A percentile compares a stretch with the other conserved stretches of the same genome.
Conservation (phyloP, 768 basidiomycete genomes). For the Galerina marginata region DNA sequence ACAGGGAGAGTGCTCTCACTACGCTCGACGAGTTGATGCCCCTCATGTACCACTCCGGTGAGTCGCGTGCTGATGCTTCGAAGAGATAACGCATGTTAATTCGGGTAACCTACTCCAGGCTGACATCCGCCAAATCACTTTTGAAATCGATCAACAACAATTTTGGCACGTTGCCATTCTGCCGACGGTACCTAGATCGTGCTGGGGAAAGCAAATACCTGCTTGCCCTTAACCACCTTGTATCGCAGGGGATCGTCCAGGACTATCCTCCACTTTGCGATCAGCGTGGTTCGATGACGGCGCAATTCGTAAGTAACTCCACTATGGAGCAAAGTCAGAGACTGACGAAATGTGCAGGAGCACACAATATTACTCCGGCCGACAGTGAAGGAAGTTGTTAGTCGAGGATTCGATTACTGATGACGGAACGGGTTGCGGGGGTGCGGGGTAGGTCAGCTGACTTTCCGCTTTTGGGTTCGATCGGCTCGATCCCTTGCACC, state of each 20-base stretch:
- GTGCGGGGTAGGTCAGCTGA: slow-evolving; percentile 32
- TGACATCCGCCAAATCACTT: slow-evolving; percentile 84
- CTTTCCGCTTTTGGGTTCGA: slow-evolving; percentile 22
- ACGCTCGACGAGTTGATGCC: slow-evolving; percentile 74
- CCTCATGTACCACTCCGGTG: slow-evolving; percentile 79
- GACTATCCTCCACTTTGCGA: slow-evolving; percentile 95
- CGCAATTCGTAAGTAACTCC: slow-evolving; percentile 72
- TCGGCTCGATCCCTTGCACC: slow-evolving; percentile 3
- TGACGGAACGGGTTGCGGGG: slow-evolving; percentile 15
- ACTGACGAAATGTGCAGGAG: slow-evolving; percentile 52
- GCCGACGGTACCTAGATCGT: slow-evolving; percentile 93
- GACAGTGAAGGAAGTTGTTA: slow-evolving; percentile 84
- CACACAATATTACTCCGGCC: slow-evolving; percentile 87
- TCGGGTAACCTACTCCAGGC: slow-evolving; percentile 42
- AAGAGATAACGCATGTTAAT: slow-evolving; percentile 1
- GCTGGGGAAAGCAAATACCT: slow-evolving; percentile 92
- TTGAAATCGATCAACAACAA: slow-evolving; percentile 88
- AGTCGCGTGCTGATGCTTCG: slow-evolving; percentile 22
- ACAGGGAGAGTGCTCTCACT: slow-evolving; percentile 94
- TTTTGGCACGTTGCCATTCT: slow-evolving; percentile 96
- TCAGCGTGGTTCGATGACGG: slow-evolving; percentile 86
- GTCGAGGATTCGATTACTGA: slow-evolving; percentile 84
- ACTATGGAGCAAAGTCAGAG: neutral
- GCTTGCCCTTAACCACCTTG: slow-evolving; percentile 90
- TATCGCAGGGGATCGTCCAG: slow-evolving; percentile 85